phyloP scores from a whole-genome alignment of 2,329 filamentous ascomycete genomes.

The Cladophialophora psammophila region DNA sequence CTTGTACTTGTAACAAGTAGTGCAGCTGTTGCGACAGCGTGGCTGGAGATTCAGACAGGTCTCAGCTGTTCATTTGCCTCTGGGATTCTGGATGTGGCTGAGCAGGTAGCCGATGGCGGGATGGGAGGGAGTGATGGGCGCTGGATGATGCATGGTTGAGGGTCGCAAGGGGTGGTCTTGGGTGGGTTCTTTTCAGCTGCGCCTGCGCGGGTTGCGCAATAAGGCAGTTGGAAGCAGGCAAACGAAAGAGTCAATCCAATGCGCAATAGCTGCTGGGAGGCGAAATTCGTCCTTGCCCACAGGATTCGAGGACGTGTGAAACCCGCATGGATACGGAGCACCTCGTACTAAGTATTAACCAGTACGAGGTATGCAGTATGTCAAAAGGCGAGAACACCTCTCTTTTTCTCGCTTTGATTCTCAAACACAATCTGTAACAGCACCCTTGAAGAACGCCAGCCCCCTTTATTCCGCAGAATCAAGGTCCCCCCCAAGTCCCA shows the following conservation, averaged over 20 bases:
- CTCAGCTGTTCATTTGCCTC: slow-evolving; percentile 9
- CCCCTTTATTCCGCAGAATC: not conserved
- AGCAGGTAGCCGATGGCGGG: not conserved
- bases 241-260: not conserved
- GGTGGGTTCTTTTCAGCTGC: slow-evolving; percentile 18
- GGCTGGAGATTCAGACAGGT: slow-evolving; percentile 2
- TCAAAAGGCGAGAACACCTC: not conserved
- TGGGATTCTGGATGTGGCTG: not conserved
- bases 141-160: not conserved
- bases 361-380: not conserved
- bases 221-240: slow-evolving; percentile 6
- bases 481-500: not conserved
- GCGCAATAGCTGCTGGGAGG: not conserved
- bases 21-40: not conserved
- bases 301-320: not conserved
- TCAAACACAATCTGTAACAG: not conserved
- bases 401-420: not conserved
- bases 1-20: no score
- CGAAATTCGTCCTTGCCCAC: not conserved
- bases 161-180: not conserved
- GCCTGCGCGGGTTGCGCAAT: slow-evolving; percentile 20
- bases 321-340: not conserved
- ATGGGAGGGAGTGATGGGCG: not conserved
- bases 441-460: not conserved
- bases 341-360: no score